Conservation (phyloP, 345 rosid species). For the Trapa bicornis region DNA sequence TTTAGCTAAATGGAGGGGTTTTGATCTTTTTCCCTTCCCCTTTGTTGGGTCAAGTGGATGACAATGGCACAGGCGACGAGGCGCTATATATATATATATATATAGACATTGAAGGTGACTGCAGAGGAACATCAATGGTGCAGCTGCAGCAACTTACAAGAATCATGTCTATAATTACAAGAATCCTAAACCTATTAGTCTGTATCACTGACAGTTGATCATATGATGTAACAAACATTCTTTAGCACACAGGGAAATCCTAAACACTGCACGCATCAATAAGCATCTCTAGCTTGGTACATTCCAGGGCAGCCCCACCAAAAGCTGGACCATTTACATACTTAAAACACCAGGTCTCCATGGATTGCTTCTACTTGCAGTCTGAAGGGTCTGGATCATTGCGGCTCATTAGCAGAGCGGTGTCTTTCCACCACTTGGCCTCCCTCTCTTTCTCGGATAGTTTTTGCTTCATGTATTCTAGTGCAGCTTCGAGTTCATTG, state of each 20-base stretch:
- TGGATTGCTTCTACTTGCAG: not conserved
- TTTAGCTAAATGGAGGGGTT: no score
- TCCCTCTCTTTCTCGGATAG: slow-evolving; percentile 53
- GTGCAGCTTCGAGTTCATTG: slow-evolving; percentile 46
- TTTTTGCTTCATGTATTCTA: slow-evolving; percentile 26
- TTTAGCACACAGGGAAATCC: not conserved
- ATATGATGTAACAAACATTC: no score
- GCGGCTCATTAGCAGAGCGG: slow-evolving; percentile 20
- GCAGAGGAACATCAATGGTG: no score
- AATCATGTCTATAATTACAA: no score
- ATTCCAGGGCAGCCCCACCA: not conserved
- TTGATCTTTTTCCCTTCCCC: no score
- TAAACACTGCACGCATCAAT: not conserved
- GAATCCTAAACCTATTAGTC: no score
- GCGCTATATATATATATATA: no score
- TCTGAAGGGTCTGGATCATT: slow-evolving; percentile 2
- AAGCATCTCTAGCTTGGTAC: not conserved
- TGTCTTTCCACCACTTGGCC: slow-evolving; percentile 73
- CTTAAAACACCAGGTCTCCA: not conserved
- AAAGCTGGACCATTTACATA: not conserved
- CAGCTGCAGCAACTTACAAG: no score
- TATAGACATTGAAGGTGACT: no score
- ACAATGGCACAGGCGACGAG: no score
- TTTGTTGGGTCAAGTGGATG: no score
- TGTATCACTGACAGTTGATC: no score